Percentiles rank a stretch among this genome's conserved stretches.
Conservation (phyloP, 441 rosid genomes). For the Eugenia klotzschiana region DNA sequence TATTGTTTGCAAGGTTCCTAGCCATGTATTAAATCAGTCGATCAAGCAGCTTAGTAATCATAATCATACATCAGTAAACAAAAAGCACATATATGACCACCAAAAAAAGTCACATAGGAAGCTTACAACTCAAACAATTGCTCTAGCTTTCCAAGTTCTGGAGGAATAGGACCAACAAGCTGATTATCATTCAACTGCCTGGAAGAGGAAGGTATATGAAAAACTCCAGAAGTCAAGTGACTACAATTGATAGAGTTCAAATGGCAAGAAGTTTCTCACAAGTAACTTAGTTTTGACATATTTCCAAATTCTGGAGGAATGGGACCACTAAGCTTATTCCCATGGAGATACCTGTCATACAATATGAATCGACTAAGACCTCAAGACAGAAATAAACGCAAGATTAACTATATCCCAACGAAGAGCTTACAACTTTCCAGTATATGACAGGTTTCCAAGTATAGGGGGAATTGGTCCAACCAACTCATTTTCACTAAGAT, state of each 20-base stretch:
- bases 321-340: slow-evolving; percentile 68
- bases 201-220: not conserved
- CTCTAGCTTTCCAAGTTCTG: slow-evolving; percentile 90
- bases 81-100: not conserved
- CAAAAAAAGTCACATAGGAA: not conserved
- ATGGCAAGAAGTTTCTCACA: slow-evolving; percentile 26
- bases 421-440: slow-evolving; percentile 67
- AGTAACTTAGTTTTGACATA: slow-evolving; percentile 82
- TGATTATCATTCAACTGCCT: slow-evolving; percentile 80
- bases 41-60: not conserved
- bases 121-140: slow-evolving; percentile 86
- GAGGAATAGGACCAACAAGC: slow-evolving; percentile 68
- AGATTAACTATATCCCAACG: not conserved
- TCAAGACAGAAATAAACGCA: not conserved
- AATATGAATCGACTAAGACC: not conserved
- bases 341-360: slow-evolving; percentile 67
- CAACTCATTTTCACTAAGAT: slow-evolving; percentile 76
- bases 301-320: slow-evolving; percentile 94
- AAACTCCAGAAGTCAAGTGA: not conserved
- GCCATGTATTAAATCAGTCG: not conserved
- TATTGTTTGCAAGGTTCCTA: slow-evolving; percentile 85
- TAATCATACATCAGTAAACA: not conserved
- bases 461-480: slow-evolving; percentile 73
- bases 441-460: slow-evolving; percentile 74
- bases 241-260: not conserved